Evolutionary conservation across 1,284 basidiomycete species (phyloP).

Genomic region (Malassezia yamatoensis): DNA sequence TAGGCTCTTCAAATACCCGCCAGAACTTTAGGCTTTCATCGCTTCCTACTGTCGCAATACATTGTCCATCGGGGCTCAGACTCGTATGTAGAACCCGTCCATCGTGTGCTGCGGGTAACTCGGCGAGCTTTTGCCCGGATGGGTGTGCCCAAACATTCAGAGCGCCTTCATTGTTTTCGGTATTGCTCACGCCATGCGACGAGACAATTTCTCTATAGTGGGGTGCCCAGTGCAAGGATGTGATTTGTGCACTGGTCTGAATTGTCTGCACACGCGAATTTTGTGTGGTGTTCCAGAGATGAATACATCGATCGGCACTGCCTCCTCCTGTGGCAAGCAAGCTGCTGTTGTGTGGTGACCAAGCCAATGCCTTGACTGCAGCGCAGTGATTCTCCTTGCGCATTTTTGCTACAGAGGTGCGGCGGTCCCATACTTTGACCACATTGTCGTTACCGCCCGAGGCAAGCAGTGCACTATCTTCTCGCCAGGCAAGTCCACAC

Average conservation of each 20-base stretch:
- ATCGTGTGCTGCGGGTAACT: conserved; percentile 41
- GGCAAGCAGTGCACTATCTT: conserved; percentile 61
- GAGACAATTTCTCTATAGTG: conserved; percentile 82
- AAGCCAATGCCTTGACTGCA: conserved; percentile 62
- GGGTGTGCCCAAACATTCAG: conserved; percentile 45
- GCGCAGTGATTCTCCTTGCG: conserved; percentile 62
- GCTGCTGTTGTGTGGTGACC: conserved; percentile 92
- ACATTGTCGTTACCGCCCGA: conserved; percentile 95
- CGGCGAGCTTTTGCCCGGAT: conserved; percentile 32
- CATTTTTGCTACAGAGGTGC: conserved; percentile 75
- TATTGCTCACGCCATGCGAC: conserved; percentile 62
- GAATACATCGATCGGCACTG: conserved; percentile 83
- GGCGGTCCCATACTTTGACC: conserved; percentile 83
- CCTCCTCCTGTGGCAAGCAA: conserved; percentile 89
- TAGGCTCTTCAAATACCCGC: conserved; percentile 41
- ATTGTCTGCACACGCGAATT: conserved; percentile 41
- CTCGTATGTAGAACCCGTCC: conserved; percentile 33
- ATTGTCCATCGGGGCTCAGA: conserved; percentile 43
- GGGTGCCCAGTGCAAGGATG: conserved; percentile 76
- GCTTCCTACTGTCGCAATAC: conserved; percentile 40
- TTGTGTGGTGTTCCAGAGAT: conserved; percentile 61
- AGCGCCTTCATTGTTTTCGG: conserved; percentile 31
- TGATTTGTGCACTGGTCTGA: conserved; percentile 63
- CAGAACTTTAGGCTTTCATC: conserved; percentile 47
- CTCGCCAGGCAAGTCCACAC: conserved; percentile 43